Conservation (phyloP, 148 eudicot genomes). For the Rhododendron ferrugineum region DNA sequence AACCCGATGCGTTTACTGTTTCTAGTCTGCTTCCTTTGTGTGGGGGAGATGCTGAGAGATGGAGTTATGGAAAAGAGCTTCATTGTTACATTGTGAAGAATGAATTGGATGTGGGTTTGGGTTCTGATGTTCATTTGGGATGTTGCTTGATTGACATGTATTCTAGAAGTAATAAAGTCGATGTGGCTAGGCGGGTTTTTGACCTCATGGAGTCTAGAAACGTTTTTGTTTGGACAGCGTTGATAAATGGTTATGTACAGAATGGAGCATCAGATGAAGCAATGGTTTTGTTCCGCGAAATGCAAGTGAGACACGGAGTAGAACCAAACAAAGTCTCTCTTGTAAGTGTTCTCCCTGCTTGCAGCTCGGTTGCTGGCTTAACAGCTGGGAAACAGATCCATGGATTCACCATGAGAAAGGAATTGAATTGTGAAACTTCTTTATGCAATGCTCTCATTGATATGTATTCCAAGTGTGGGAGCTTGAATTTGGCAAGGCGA, state of each 20-base stretch:
- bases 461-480: constrained; percentile 42
- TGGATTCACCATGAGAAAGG: constrained; percentile 32
- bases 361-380: constrained; percentile 27
- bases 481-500: constrained; percentile 30
- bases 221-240: constrained; percentile 39
- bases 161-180: constrained; percentile 23
- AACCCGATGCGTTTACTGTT: constrained; percentile 30
- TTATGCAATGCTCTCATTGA: constrained; percentile 40
- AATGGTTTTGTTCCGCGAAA: constrained; percentile 25
- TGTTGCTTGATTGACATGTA: constrained; percentile 53
- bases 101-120: constrained; percentile 15
- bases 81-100: constrained; percentile 34
- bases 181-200: constrained; percentile 31
- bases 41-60: constrained; percentile 7
- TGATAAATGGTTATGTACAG: constrained; percentile 37
- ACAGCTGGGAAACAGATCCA: constrained; percentile 38
- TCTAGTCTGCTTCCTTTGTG: constrained; percentile 36
- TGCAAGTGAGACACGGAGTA: constrained; percentile 25
- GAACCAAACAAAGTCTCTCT: constrained; percentile 42
- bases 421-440: constrained; percentile 20
- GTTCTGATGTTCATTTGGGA: constrained; percentile 29
- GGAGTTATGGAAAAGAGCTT: constrained; percentile 29
- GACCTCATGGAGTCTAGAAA: constrained; percentile 25
- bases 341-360: constrained; percentile 32
- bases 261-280: constrained; percentile 29